Percentiles rank a stretch among this genome's conserved stretches.
Evolutionary conservation across 257 asterid species (phyloP).

Genomic region (Solanum piurae): DNA sequence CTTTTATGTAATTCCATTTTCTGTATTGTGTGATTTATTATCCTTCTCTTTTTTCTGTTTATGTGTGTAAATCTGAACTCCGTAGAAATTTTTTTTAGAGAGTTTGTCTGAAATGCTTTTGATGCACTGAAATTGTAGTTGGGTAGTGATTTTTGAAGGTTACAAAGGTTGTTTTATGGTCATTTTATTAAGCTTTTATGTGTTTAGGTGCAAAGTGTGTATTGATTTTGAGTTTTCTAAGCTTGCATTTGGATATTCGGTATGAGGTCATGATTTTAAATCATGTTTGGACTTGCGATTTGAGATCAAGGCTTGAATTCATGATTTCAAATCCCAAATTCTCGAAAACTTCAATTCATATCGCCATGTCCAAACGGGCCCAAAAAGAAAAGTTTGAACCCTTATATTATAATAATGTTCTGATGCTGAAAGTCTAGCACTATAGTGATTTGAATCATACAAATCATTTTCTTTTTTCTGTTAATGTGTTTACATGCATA

Average conservation of each 20-base stretch:
- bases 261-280: background rate
- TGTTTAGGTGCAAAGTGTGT: background rate
- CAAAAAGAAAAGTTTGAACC: background rate
- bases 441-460: background rate
- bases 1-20: background rate
- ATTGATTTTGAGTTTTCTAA: background rate
- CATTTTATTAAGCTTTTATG: background rate
- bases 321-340: background rate
- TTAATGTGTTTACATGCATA: background rate
- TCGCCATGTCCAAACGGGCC: background rate
- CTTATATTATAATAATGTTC: background rate
- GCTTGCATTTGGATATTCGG: background rate
- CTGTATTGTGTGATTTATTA: background rate
- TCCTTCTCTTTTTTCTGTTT: background rate
- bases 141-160: background rate
- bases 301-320: background rate
- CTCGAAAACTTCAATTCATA: background rate
- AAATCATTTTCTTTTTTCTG: slow-evolving; percentile 3
- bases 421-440: slow-evolving; percentile 1
- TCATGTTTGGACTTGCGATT: background rate
- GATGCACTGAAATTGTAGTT: background rate
- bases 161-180: background rate
- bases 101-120: background rate
- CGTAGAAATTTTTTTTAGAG: background rate
- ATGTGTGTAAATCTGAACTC: background rate